Evolutionary conservation across 345 rosid genomes (phyloP).

Genomic region (Salix viminalis): DNA sequence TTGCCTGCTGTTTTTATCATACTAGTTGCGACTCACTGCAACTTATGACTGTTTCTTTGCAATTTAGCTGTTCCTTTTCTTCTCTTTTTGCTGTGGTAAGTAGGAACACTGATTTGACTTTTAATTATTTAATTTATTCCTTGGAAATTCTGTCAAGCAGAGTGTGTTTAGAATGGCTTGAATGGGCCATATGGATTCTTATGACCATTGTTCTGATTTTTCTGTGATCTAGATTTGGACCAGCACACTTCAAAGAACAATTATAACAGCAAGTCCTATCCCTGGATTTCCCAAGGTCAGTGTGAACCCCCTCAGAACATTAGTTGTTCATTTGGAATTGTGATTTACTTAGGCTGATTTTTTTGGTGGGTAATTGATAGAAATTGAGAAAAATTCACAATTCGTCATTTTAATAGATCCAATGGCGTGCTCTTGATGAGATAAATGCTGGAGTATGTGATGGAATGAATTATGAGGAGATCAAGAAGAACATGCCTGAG

Average conservation of each 20-base stretch:
- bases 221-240: constrained; percentile 72
- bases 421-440: constrained; percentile 99
- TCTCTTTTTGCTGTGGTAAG: not conserved
- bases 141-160: not conserved
- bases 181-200: constrained; percentile 1
- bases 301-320: constrained; percentile 1
- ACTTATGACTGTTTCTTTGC: not conserved
- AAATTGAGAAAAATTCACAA: not conserved
- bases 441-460: constrained; percentile 98
- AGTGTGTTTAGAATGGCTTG: not conserved
- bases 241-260: constrained; percentile 95
- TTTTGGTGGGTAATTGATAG: not conserved
- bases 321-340: not conserved
- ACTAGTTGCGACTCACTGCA: not conserved
- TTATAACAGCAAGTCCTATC: constrained; percentile 79
- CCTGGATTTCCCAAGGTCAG: constrained; percentile 92
- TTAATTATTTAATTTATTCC: not conserved
- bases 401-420: constrained; percentile 52
- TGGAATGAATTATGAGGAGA: constrained; percentile 98
- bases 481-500: constrained; percentile 90
- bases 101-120: not conserved
- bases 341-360: constrained; percentile 3
- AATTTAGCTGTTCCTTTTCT: not conserved
- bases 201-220: not conserved
- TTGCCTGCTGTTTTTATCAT: too few relatives aligned